Evolutionary conservation across 768 basidiomycete species (phyloP).

Genomic region (Cystobasidium onofrii): DNA sequence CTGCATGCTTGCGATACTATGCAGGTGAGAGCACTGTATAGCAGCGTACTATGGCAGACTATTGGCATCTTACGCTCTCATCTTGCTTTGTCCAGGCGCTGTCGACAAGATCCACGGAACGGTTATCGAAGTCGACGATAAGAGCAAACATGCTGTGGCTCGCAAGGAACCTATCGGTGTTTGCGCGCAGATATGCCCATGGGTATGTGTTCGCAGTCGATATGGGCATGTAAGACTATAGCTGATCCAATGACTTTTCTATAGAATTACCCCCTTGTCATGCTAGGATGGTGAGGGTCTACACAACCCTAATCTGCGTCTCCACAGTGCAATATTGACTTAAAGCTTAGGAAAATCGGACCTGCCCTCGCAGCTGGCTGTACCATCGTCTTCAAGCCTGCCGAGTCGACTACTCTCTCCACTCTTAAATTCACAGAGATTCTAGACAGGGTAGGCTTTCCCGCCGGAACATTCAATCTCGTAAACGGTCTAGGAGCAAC

Average conservation of each 20-base stretch:
- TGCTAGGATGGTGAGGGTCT: constrained; percentile 33
- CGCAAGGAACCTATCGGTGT: constrained; percentile 88
- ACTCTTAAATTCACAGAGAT: constrained; percentile 64
- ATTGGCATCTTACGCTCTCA: background rate
- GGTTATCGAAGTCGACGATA: constrained; percentile 67
- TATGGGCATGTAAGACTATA: background rate
- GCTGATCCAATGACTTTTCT: background rate
- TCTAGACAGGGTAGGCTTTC: constrained; percentile 77
- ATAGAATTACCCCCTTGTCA: constrained; percentile 70
- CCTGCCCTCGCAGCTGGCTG: constrained; percentile 86
- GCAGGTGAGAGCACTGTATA: constrained; percentile 79
- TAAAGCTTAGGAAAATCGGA: constrained; percentile 68
- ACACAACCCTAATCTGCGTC: constrained; percentile 34
- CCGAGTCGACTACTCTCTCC: constrained; percentile 44
- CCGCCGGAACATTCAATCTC: constrained; percentile 82
- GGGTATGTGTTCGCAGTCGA: constrained; percentile 39
- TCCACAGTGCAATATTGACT: background rate
- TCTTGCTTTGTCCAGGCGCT: background rate
- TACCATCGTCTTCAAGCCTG: constrained; percentile 91
- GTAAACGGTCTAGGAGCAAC: constrained; percentile 68
- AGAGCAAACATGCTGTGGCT: constrained; percentile 73
- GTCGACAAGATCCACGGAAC: constrained; percentile 80
- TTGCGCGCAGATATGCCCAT: constrained; percentile 63
- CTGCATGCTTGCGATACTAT: constrained; percentile 55
- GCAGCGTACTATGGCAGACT: no score